phyloP scores from a whole-genome alignment of 495 filamentous ascomycete genomes.

The Trichoderma parareesei region DNA sequence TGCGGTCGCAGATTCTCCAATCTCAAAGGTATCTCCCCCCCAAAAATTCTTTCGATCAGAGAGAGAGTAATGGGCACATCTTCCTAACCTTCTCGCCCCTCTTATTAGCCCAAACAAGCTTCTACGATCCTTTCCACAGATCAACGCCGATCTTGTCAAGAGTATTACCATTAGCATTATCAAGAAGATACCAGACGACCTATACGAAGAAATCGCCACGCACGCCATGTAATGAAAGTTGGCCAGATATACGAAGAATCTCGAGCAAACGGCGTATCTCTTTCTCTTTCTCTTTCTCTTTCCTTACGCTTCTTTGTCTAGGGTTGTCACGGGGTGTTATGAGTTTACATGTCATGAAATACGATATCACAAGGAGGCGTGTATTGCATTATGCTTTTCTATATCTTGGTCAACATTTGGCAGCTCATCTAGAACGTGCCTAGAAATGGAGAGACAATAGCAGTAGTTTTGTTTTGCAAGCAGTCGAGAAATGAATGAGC shows the following conservation, averaged over 20 bases:
- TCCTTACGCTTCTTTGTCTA: too few species aligned
- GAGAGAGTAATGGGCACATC: not conserved
- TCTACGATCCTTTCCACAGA: conserved; percentile 76
- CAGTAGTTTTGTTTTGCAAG: too few species aligned
- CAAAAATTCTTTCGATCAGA: not conserved
- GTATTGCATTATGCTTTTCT: too few species aligned
- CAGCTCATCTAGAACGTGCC: too few species aligned
- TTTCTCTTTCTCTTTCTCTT: not conserved
- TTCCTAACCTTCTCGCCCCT: not conserved
- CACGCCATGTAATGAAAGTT: conserved; percentile 59
- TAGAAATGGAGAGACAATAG: too few species aligned
- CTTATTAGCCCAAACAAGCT: conserved; percentile 74
- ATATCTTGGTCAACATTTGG: too few species aligned
- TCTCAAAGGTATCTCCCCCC: conserved; percentile 63
- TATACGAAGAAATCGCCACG: conserved; percentile 80
- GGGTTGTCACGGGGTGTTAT: too few species aligned
- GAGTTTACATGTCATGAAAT: too few species aligned
- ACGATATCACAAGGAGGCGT: too few species aligned
- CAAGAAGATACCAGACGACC: conserved; percentile 74
- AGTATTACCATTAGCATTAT: conserved; percentile 69
- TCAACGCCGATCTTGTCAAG: conserved; percentile 76
- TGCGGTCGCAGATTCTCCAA: conserved; percentile 72
- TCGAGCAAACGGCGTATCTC: not conserved
- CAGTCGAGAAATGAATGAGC: too few species aligned
- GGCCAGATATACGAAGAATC: not conserved